Percentiles rank a stretch among this genome's conserved stretches.
phyloP scores from a whole-genome alignment of 805 yeast genomes.

The Candida suzukii region DNA sequence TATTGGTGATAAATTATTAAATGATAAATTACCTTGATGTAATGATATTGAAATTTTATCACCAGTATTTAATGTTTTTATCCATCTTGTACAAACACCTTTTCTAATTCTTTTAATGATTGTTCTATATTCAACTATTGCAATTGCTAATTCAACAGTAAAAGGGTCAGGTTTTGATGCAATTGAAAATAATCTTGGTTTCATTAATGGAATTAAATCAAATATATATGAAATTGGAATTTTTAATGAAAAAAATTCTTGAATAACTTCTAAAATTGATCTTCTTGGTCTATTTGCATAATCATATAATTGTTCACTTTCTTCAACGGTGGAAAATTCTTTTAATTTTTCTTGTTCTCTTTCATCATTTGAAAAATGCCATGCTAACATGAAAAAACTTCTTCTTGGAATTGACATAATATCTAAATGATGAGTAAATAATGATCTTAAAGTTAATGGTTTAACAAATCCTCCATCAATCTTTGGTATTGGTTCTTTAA shows the following conservation, averaged over 20 bases:
- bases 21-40: constrained; percentile 33
- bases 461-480: constrained; percentile 57
- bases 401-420: constrained; percentile 77
- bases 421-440: constrained; percentile 77
- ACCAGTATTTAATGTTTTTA: constrained; percentile 40
- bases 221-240: constrained; percentile 72
- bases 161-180: constrained; percentile 50
- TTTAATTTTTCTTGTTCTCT: constrained; percentile 68
- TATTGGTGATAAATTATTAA: constrained; percentile 32
- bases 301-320: constrained; percentile 75
- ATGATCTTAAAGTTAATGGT: constrained; percentile 60
- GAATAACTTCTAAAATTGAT: constrained; percentile 73
- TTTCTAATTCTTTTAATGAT: constrained; percentile 64
- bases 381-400: constrained; percentile 65
- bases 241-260: constrained; percentile 69
- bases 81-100: constrained; percentile 80
- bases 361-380: constrained; percentile 71
- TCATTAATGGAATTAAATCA: constrained; percentile 72
- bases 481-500: constrained; percentile 29
- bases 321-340: constrained; percentile 68
- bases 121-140: constrained; percentile 82
- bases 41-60: constrained; percentile 48
- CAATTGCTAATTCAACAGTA: constrained; percentile 62
- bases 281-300: constrained; percentile 93
- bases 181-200: constrained; percentile 80